These are phyloP conservation scores for Apostasia shenzhenica DNA, from an alignment of 106 monocot species.

Conservation along the genomic window DNA sequence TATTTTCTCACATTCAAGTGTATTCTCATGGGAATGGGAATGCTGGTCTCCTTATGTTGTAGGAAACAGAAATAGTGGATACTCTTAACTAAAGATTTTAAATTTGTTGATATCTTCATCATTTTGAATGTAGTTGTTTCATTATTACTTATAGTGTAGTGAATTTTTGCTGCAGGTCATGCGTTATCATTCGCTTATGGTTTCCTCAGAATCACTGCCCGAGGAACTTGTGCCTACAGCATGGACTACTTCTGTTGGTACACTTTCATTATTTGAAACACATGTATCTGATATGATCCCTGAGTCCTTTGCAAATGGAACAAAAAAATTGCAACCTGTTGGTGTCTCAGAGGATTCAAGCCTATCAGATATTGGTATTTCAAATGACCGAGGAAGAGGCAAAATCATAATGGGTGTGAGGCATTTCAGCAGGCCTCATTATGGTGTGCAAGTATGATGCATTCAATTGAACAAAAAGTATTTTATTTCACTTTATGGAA, in stretches of 20 bases:
- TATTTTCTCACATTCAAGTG: no score
- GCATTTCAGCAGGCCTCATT: slow-evolving; percentile 77
- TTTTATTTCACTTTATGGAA: slow-evolving; percentile 1
- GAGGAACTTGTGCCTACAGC: slow-evolving; percentile 77
- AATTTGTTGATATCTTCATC: no score
- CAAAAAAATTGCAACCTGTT: slow-evolving; percentile 11
- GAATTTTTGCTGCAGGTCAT: slow-evolving; percentile 53
- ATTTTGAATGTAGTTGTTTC: no score
- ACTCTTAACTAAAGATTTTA: no score
- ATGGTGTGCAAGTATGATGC: slow-evolving; percentile 79
- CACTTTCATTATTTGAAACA: slow-evolving; percentile 39
- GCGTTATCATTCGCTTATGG: slow-evolving; percentile 90
- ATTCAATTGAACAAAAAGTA: not conserved
- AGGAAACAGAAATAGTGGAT: no score
- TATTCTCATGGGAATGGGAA: no score
- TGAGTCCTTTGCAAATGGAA: slow-evolving; percentile 5
- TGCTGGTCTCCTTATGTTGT: no score
- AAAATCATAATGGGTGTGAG: slow-evolving; percentile 80
- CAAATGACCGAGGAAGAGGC: slow-evolving; percentile 7
- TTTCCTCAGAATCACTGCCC: slow-evolving; percentile 65
- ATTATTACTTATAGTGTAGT: no score
- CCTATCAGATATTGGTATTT: slow-evolving; percentile 2
- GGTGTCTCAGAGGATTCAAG: slow-evolving; percentile 17
- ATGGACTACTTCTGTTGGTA: slow-evolving; percentile 53
- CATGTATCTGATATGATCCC: slow-evolving; percentile 18